A percentile compares a stretch with the other conserved stretches of the same genome.
Evolutionary conservation across 805 yeast genomes (phyloP).

Genomic region (Wickerhamiella brachini): DNA sequence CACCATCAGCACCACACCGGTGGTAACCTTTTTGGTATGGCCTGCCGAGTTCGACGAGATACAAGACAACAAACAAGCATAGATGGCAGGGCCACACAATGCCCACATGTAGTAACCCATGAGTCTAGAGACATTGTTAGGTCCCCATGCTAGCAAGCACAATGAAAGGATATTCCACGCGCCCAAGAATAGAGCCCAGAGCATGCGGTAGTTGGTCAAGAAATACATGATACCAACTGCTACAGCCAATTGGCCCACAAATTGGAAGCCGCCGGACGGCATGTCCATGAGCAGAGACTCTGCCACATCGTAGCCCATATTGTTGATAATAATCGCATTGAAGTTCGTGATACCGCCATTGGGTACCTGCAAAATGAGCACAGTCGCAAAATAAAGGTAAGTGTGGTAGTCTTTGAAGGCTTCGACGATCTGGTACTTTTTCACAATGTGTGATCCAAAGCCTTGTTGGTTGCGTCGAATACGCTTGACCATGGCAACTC

Average conservation of each 20-base stretch:
- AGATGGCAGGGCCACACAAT: background rate
- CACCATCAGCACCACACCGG: conserved; percentile 44
- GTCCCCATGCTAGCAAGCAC: conserved; percentile 34
- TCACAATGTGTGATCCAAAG: conserved; percentile 40
- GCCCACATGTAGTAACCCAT: conserved; percentile 10
- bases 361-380: conserved; percentile 30
- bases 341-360: conserved; percentile 43
- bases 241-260: conserved; percentile 11
- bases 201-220: conserved; percentile 9
- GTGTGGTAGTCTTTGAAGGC: conserved; percentile 32
- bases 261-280: conserved; percentile 33
- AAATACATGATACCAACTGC: conserved; percentile 9
- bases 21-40: conserved; percentile 52
- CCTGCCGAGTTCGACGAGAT: conserved; percentile 47
- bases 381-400: conserved; percentile 33
- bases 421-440: conserved; percentile 37
- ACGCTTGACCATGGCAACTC: conserved; percentile 33
- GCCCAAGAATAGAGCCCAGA: conserved; percentile 35
- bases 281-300: conserved; percentile 1
- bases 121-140: conserved; percentile 10
- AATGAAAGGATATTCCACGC: conserved; percentile 33
- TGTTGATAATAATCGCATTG: conserved; percentile 30
- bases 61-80: conserved; percentile 3
- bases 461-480: conserved; percentile 42
- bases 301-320: conserved; percentile 1